A percentile compares a stretch with the other conserved stretches of the same genome.
These are phyloP conservation scores for Metschnikowia similis DNA, from an alignment of 805 yeast species.

Conservation along the genomic window DNA sequence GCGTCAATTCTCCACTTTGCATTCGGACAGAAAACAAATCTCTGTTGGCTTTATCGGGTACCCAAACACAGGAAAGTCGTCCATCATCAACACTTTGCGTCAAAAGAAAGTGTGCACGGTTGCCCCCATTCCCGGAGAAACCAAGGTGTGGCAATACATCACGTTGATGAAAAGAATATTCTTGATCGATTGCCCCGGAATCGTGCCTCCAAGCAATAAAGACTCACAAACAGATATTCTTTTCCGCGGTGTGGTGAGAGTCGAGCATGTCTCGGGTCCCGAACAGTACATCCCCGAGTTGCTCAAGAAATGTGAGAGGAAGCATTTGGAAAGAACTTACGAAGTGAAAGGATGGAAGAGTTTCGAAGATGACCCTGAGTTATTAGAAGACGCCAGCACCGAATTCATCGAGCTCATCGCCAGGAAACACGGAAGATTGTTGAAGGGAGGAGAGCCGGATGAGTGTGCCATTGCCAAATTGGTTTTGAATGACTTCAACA, in stretches of 20 bases:
- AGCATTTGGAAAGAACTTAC: slow-evolving; percentile 92
- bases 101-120: slow-evolving; percentile 94
- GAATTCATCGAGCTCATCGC: slow-evolving; percentile 90
- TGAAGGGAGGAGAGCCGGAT: slow-evolving; percentile 98
- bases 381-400: slow-evolving; percentile 40
- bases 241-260: slow-evolving; percentile 96
- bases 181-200: slow-evolving; percentile 97
- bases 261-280: slow-evolving; percentile 93
- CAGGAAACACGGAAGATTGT: slow-evolving; percentile 83
- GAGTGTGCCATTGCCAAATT: slow-evolving; percentile 89
- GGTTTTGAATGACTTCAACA: slow-evolving; percentile 87
- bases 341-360: slow-evolving; percentile 85
- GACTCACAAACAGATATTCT: slow-evolving; percentile 89
- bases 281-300: slow-evolving; percentile 92
- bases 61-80: slow-evolving; percentile 97
- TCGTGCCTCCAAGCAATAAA: slow-evolving; percentile 90
- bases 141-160: slow-evolving; percentile 98
- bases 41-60: slow-evolving; percentile 97
- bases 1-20: slow-evolving; percentile 88
- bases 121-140: slow-evolving; percentile 98
- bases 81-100: slow-evolving; percentile 89
- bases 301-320: slow-evolving; percentile 76
- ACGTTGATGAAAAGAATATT: slow-evolving; percentile 94
- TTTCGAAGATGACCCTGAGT: slow-evolving; percentile 43
- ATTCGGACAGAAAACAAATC: slow-evolving; percentile 89